phyloP scores from a whole-genome alignment of 2,329 filamentous ascomycete genomes.

The Orbilia javanica region DNA sequence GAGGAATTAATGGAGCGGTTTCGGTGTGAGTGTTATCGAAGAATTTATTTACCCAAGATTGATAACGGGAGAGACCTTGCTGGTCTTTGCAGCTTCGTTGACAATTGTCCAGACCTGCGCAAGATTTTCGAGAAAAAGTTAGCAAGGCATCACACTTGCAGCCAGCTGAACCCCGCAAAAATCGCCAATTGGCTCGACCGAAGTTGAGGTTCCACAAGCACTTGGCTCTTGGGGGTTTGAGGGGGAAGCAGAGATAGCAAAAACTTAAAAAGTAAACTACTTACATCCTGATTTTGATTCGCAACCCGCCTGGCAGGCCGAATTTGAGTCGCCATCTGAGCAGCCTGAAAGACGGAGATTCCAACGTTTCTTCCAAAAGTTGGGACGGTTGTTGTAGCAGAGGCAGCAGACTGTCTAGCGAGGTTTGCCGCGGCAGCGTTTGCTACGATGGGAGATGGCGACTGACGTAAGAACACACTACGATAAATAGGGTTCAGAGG shows the following conservation, averaged over 20 bases:
- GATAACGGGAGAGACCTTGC: slow-evolving; percentile 75
- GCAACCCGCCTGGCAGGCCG: slow-evolving; percentile 68
- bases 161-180: slow-evolving; percentile 15
- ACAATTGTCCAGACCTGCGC: slow-evolving; percentile 71
- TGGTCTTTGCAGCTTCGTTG: slow-evolving; percentile 76
- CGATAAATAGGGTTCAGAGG: slow-evolving; percentile 53
- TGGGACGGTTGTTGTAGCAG: slow-evolving; percentile 33
- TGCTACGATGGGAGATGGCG: slow-evolving; percentile 53
- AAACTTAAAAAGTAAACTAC: slow-evolving; percentile 61
- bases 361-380: slow-evolving; percentile 43
- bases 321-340: slow-evolving; percentile 63
- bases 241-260: not conserved
- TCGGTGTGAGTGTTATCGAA: slow-evolving; percentile 2
- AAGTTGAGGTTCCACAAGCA: not conserved
- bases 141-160: not conserved
- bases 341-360: slow-evolving; percentile 49
- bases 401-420: slow-evolving; percentile 23
- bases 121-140: slow-evolving; percentile 14
- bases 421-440: slow-evolving; percentile 51
- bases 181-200: not conserved
- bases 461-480: slow-evolving; percentile 53
- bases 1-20: slow-evolving; percentile 62
- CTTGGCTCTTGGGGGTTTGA: not conserved
- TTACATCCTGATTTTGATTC: slow-evolving; percentile 70
- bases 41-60: slow-evolving; percentile 73